Base-by-base conservation (phyloP, 2,329 filamentous ascomycete species). In the Davidsoniella eucalypti region DNA sequence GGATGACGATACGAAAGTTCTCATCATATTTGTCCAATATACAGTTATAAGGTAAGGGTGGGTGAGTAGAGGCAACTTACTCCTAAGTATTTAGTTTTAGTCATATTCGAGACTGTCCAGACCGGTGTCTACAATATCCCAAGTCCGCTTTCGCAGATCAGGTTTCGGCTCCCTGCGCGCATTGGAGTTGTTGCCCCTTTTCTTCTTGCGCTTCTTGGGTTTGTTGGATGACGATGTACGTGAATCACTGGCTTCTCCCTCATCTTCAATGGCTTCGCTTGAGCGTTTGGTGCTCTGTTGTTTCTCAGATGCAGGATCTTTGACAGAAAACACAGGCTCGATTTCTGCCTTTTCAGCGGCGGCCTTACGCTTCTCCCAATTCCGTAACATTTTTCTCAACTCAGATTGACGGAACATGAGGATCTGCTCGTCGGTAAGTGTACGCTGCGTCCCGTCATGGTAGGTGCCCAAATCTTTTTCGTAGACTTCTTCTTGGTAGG, bases 351-450 rank as follows among this genome's bases (percentile, higher is more conserved):
- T 49, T 23, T 49, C 51, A 10, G 51, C 51, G n/a, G 42, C 17
- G 16, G 51, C 51, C 38, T 52, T 52, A 12, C 47, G 46, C 43
- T 52, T 52, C 12, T 52, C 36, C 51, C 51, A 52, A 38, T 51
- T 26, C 23, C 76, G 76, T 23, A 84, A 68, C 38, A 94, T 67
- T 10, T 76, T 66, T 59, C 92, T 80, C 18, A 94, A 74, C 63
- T 96, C 90, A 2, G 84, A 90, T 61, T 93, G 86, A 54, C 88
- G 75, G 62, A 95, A 95, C 54, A 94, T 90, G 49, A 78, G 77
- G 57, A 95, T 86, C 67, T 95, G 85, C 57, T 87, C 84, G 59
- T 95, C 85, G 8, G 88, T 95, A 58, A 96, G 70, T 16, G 87
- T 94, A 39, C 90, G 82, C 61, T 92, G 92, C 54, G 80, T 77